A percentile compares a stretch with the other conserved stretches of the same genome.
Conservation (phyloP, 169 alveolate genomes). For the Cryptosporidium meleagridis region DNA sequence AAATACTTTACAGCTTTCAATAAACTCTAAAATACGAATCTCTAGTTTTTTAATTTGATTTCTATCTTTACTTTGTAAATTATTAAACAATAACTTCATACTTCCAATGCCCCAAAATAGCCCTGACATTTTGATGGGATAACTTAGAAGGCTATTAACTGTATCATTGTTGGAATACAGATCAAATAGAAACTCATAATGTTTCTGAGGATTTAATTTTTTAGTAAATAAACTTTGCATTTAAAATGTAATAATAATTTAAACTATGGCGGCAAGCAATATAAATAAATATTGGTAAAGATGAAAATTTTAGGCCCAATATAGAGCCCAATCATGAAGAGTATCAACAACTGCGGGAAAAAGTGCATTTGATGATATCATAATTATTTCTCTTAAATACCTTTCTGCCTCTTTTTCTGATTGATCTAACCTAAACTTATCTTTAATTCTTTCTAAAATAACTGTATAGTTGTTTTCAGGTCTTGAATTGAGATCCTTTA, state of each 20-base stretch:
- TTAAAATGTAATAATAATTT: background rate
- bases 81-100: constrained; percentile 2
- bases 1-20: constrained; percentile 34
- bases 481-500: constrained; percentile 86
- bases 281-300: background rate
- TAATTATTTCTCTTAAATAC: constrained; percentile 86
- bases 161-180: background rate
- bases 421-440: constrained; percentile 86
- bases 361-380: constrained; percentile 90
- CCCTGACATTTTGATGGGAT: constrained; percentile 35
- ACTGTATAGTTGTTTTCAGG: constrained; percentile 72
- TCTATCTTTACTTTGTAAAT: background rate
- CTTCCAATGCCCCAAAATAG: constrained; percentile 69
- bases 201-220: background rate
- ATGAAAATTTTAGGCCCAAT: constrained; percentile 82
- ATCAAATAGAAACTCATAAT: constrained; percentile 29
- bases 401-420: constrained; percentile 90
- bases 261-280: background rate
- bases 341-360: constrained; percentile 91
- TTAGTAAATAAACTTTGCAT: background rate
- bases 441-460: constrained; percentile 83
- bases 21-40: constrained; percentile 13
- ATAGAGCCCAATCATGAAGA: constrained; percentile 89
- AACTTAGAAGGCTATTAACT: background rate
- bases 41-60: constrained; percentile 10